These are phyloP conservation scores for Tripidium arundinaceum DNA, from an alignment of 202 grass and related monocot genomes.

Conservation along the genomic window DNA sequence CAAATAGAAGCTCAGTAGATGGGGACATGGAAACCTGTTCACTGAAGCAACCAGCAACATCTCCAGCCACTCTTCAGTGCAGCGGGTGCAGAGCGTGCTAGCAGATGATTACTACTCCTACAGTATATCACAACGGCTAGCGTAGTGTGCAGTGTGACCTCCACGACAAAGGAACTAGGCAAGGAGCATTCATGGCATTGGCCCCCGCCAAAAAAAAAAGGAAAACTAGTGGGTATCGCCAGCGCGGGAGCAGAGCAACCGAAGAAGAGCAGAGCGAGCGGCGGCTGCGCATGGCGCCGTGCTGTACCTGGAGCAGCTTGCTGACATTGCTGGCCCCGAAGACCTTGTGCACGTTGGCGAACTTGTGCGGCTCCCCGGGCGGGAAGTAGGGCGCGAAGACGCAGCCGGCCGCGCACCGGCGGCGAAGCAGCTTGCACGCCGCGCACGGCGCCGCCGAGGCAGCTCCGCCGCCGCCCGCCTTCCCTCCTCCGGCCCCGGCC, in stretches of 20 bases:
- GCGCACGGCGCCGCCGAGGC: slow-evolving; percentile 53
- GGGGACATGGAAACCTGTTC: not conserved
- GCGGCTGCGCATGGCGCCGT: no score
- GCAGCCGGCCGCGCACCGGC: slow-evolving; percentile 69
- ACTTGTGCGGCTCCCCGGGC: slow-evolving; percentile 68
- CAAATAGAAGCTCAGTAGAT: not conserved
- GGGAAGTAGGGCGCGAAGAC: slow-evolving; percentile 89
- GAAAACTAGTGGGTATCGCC: not conserved
- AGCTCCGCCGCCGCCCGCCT: not conserved
- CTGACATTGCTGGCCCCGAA: slow-evolving; percentile 98
- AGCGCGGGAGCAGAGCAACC: not conserved
- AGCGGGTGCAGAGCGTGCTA: not conserved
- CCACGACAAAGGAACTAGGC: not conserved
- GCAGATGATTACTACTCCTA: no score
- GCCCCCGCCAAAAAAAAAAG: no score
- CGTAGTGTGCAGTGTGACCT: not conserved
- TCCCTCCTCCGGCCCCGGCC: not conserved
- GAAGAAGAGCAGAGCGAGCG: no score
- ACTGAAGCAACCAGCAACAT: no score
- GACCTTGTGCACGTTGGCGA: slow-evolving; percentile 90
- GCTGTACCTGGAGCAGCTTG: slow-evolving; percentile 82
- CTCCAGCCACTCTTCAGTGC: not conserved
- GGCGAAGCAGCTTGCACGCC: slow-evolving; percentile 86
- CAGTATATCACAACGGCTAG: no score
- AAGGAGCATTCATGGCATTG: not conserved